phyloP scores from a whole-genome alignment of 2,329 filamentous ascomycete genomes.

The Beauveria australis region DNA sequence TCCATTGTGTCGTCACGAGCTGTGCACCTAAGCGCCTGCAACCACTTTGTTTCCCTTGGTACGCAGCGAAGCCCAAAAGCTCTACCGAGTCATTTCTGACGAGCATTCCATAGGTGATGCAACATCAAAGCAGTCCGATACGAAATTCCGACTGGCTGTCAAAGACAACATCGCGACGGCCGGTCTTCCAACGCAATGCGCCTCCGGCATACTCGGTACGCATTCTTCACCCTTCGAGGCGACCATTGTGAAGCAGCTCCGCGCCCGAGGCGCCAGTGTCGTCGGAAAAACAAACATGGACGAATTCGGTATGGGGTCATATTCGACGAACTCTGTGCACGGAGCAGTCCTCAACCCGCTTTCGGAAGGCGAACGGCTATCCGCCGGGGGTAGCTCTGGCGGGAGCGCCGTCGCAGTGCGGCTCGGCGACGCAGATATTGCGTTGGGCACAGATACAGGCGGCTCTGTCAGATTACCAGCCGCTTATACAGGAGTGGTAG shows the following conservation, averaged over 20 bases:
- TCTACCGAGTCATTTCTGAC: background rate
- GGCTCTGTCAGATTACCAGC: constrained; percentile 82
- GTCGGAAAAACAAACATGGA: constrained; percentile 87
- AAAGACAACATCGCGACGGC: constrained; percentile 71
- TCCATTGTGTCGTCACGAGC: background rate
- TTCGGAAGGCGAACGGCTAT: constrained; percentile 34
- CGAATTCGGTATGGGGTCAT: constrained; percentile 92
- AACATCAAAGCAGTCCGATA: background rate
- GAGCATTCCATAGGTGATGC: background rate
- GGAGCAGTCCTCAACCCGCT: constrained; percentile 53
- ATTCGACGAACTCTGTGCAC: constrained; percentile 63
- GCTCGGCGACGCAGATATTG: constrained; percentile 47
- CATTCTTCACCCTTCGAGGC: constrained; percentile 75
- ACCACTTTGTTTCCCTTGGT: constrained; percentile 29
- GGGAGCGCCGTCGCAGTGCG: constrained; percentile 84
- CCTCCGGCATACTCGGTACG: constrained; percentile 62
- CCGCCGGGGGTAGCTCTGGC: constrained; percentile 84
- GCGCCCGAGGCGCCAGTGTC: constrained; percentile 51
- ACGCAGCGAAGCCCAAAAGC: background rate
- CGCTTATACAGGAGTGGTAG: constrained; percentile 73
- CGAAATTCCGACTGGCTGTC: constrained; percentile 45
- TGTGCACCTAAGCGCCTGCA: constrained; percentile 22
- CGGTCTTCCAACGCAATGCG: constrained; percentile 69
- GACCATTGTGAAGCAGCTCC: constrained; percentile 65
- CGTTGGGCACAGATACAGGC: constrained; percentile 88